Base-by-base conservation (phyloP, 768 basidiomycete species). In the Leccinum imitatum region DNA sequence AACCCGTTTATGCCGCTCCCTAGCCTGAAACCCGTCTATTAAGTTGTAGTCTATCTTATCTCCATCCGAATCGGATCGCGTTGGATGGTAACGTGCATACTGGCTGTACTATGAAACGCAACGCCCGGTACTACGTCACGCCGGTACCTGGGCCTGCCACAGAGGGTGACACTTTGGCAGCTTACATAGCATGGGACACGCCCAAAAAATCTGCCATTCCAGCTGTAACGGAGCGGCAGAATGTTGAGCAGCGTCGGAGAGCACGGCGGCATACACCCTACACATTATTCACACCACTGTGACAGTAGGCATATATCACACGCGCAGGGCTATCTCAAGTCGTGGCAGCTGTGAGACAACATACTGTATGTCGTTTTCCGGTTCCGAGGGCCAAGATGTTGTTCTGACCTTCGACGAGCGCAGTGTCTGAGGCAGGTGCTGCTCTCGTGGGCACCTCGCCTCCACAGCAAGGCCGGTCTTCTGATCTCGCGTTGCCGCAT, bases 381-480 rank as follows among this genome's bases (percentile, higher is more conserved):
- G 69, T 57, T 62, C 71, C 69, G 70, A 70, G 63, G 65, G 48
- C 27, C 60, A 41, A 55, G 59, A 23, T 19, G 19, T 6, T 6
- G 44, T 46, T 46, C 65, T 57, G 61, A 63, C 62, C 60, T 56
- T 60, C 37, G 51, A 35, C 33, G 35, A 58, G 62, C 50, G 37
- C 57, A 60, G 53, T 44, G 59, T 52, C 54, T 41, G 56, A 25
- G 65, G 53, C 56, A 48, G 31, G 57, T 59, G 60, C 47, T 53
- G 13, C 50, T 60, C 54, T 56, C 58, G 54, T 59, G 55, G 50
- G 37, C 46, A 37, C 70, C 68, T 62, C 58, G 23, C 65, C 60
- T 59, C 35, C 53, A 53, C 60, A 65, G 69, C 70, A 57, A 65
- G 70, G 60, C 31, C n/a, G 51, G 65, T 60, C 56, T 48, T 58